These are phyloP conservation scores for Trichoderma oligosporum DNA, from an alignment of 2,329 filamentous ascomycete species.

Conservation along the genomic window DNA sequence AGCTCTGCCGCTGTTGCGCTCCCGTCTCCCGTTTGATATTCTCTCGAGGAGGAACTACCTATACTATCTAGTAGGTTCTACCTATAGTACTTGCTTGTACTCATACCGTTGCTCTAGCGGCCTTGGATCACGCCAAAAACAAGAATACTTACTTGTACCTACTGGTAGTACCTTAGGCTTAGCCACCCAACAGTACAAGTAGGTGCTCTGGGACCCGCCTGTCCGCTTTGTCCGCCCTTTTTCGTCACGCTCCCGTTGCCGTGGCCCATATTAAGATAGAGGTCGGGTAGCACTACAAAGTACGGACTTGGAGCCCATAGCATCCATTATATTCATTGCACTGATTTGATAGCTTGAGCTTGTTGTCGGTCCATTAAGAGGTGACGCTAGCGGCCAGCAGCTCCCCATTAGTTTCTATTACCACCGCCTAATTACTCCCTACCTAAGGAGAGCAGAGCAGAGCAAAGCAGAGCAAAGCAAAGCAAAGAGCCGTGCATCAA, in stretches of 20 bases:
- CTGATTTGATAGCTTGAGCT: too few relatives aligned
- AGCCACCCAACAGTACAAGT: not conserved
- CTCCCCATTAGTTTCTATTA: constrained; percentile 18
- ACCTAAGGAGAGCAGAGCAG: too few relatives aligned
- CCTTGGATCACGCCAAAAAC: not conserved
- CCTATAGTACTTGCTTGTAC: too few relatives aligned
- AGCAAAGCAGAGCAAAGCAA: too few relatives aligned
- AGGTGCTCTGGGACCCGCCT: constrained; percentile 14
- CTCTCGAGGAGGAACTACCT: not conserved
- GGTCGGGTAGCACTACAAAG: not conserved
- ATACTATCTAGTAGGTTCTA: too few relatives aligned
- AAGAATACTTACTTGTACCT: too few relatives aligned
- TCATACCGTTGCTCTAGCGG: not conserved
- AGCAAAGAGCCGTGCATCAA: constrained; percentile 16
- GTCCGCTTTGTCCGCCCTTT: too few relatives aligned
- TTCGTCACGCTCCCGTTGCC: constrained; percentile 18
- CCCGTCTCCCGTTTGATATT: too few relatives aligned
- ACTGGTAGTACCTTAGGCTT: too few relatives aligned
- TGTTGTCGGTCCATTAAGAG: constrained; percentile 13
- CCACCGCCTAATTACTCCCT: constrained; percentile 15
- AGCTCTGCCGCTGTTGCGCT: too few relatives aligned
- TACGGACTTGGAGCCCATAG: not conserved
- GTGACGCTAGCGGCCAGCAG: constrained; percentile 14
- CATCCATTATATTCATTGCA: too few relatives aligned
- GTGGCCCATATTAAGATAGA: constrained; percentile 1